Evolutionary conservation across 2,329 filamentous ascomycete species (phyloP), one percentile per base, ranked within the genome.

Genomic region (Periconia digitata): DNA sequence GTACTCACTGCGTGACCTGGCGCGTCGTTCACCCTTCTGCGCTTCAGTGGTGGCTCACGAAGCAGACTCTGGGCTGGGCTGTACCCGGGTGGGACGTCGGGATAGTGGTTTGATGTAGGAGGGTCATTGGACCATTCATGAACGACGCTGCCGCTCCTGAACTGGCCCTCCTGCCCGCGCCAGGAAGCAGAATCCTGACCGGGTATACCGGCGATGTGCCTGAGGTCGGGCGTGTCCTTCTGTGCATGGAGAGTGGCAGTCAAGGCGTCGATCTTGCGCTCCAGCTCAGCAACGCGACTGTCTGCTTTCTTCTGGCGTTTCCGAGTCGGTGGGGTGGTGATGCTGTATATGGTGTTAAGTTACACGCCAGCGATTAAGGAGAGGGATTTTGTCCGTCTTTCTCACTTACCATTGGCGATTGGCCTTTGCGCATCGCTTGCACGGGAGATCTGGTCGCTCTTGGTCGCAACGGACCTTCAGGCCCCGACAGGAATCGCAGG

Each of bases 301-400:
- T 95, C 92, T 45, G 89, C 91, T 78, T 95, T 95, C 77, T 92
- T 95, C 75, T 92, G 89, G 38, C 91, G 80, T 73, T 95, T 95
- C 35, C 90, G 73, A 13, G 78, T 84, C 0, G 83, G 89, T 54
- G 85, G 83, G 1, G 90, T 95, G 53, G 70, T 72, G 42, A 72
- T 64, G 52, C 64, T 60, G 35, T 8, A 22, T 24, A 10, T 8
- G n/a, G 16, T 16, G 24, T 18, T 21, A 6, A 23, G 20, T 16
- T 20, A 16, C 8, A 8, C 8, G 8, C 27, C 27, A 23, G n/a
- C n/a, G n/a, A n/a, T 13, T 12, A 35, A 10, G 37, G 3, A 24
- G n/a, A 22, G 37, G 15, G n/a, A n/a, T n/a, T n/a, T 7, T n/a
- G n/a, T n/a, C n/a, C 16, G n/a, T 17, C 16, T 10, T 16, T 4